Base-by-base conservation (phyloP, 139 green algal genomes). In the Volvox africanus region DNA sequence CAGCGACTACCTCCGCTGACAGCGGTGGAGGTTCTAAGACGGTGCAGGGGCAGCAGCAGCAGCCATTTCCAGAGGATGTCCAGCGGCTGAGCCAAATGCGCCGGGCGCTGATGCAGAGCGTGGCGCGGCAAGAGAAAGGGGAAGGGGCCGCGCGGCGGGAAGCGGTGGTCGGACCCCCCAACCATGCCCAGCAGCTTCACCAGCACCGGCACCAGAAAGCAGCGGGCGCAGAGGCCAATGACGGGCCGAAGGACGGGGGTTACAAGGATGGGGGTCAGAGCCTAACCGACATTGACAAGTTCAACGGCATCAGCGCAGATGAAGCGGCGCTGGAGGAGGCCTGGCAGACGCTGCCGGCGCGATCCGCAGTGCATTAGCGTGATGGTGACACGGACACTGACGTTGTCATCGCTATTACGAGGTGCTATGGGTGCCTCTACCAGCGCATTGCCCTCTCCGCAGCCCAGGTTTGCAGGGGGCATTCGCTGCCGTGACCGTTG, bases 261-360 rank as follows among this genome's bases (percentile, higher is more conserved):
- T 9, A 55, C 9, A 9, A 61, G 76, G 18, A 61, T 35, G 24
- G 61, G 76, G 32, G 33, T 5, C n/a, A 26, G n/a, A 20, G 55
- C 17, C 36, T 86, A 44, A 44, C 24, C 44, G 44, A 71, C 28
- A 73, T 86, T n/a, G 80, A 86, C 50, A 37, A 9, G 22, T 37
- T 71, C 28, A 22, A 37, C 1, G 80, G 44, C 26, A 44, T 86
- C 50, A 73, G 22, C 12, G 80, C 22, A 14, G 80, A 86, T 24
- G 50, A 86, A 12, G 50, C 19, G 26, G 50, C 80, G 50, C 50
- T 86, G 80, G 24, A 73, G 80, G 80, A 37, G 80, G 80, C 80
- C 14, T 86, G 80, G 80, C 26, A 37, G 26, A 33, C 24, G 26
- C 71, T 21, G 71, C 18, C 71, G 71, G 71, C 71, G 9, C 35